A percentile compares a stretch with the other conserved stretches of the same genome.
Conservation (phyloP, 1,139 yeast genomes). For the Kluyveromyces marxianus region DNA sequence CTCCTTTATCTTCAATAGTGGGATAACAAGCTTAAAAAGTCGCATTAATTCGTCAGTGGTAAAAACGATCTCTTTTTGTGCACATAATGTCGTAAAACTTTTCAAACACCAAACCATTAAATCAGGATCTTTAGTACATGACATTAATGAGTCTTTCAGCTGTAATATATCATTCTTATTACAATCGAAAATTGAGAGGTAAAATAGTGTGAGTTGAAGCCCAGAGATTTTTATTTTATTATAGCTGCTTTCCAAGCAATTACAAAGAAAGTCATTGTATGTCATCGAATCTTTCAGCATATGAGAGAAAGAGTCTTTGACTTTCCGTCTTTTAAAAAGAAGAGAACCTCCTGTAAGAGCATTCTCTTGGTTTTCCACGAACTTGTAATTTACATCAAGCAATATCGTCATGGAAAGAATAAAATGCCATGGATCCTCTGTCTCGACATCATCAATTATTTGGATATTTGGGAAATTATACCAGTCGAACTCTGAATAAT, state of each 20-base stretch:
- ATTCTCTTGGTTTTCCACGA: neutral
- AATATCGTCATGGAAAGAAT: slow-evolving; percentile 11
- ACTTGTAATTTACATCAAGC: slow-evolving; percentile 13
- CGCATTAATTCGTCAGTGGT: slow-evolving; percentile 17
- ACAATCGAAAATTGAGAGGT: slow-evolving; percentile 9
- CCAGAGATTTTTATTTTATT: slow-evolving; percentile 10
- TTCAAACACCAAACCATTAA: slow-evolving; percentile 37
- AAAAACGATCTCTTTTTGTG: slow-evolving; percentile 21
- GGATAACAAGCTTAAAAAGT: slow-evolving; percentile 38
- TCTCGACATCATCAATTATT: neutral
- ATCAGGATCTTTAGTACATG: slow-evolving; percentile 13
- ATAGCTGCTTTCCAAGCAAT: slow-evolving; percentile 11
- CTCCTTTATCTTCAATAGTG: slow-evolving; percentile 36
- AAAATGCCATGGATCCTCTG: neutral
- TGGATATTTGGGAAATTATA: neutral
- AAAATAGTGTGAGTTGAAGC: slow-evolving; percentile 19
- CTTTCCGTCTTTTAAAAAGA: slow-evolving; percentile 20
- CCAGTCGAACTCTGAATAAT: neutral
- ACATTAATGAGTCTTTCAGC: slow-evolving; percentile 11
- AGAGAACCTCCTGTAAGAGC: neutral
- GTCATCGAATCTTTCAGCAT: slow-evolving; percentile 14
- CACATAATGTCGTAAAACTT: slow-evolving; percentile 30
- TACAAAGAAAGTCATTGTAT: slow-evolving; percentile 15
- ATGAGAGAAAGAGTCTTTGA: slow-evolving; percentile 9
- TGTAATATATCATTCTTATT: neutral